phyloP scores from a whole-genome alignment of 495 filamentous ascomycete species.

The Penicillium turbatum region DNA sequence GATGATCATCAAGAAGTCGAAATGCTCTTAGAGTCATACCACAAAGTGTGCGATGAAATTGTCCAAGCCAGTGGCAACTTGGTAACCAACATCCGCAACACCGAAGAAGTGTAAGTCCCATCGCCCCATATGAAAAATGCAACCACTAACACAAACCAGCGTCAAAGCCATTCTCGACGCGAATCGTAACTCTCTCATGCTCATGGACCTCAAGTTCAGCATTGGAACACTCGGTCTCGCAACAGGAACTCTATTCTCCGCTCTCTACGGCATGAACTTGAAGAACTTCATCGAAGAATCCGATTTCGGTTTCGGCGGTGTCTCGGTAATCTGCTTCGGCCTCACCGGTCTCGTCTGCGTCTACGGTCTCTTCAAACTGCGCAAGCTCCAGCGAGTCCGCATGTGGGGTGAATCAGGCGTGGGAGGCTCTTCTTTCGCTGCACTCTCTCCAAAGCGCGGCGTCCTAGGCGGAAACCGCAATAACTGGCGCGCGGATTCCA shows the following conservation, averaged over 20 bases:
- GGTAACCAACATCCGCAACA: conserved; percentile 94
- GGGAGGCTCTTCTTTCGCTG: conserved; percentile 31
- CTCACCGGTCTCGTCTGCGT: conserved; percentile 71
- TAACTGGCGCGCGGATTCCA: conserved; percentile 47
- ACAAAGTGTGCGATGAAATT: conserved; percentile 97
- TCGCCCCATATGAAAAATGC: not conserved
- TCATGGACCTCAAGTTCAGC: conserved; percentile 93
- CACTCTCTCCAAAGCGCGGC: conserved; percentile 27
- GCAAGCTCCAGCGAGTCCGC: conserved; percentile 81
- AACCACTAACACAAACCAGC: conserved; percentile 39
- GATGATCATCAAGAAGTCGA: conserved; percentile 96
- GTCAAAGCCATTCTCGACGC: conserved; percentile 95
- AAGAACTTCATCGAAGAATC: conserved; percentile 98
- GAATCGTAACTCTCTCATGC: conserved; percentile 97
- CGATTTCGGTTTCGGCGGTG: conserved; percentile 76
- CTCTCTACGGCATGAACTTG: conserved; percentile 98
- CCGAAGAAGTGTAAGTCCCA: conserved; percentile 84
- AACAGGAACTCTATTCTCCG: conserved; percentile 88
- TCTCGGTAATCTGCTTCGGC: conserved; percentile 64
- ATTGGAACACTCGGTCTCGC: conserved; percentile 90
- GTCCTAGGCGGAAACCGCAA: conserved; percentile 22
- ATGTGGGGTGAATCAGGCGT: conserved; percentile 64
- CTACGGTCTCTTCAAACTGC: conserved; percentile 76
- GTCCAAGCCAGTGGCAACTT: conserved; percentile 90
- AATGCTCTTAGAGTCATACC: conserved; percentile 93